Percentiles rank a stretch among this genome's conserved stretches.
Evolutionary conservation across 768 basidiomycete genomes (phyloP).

Genomic region (Amanita rimosa): DNA sequence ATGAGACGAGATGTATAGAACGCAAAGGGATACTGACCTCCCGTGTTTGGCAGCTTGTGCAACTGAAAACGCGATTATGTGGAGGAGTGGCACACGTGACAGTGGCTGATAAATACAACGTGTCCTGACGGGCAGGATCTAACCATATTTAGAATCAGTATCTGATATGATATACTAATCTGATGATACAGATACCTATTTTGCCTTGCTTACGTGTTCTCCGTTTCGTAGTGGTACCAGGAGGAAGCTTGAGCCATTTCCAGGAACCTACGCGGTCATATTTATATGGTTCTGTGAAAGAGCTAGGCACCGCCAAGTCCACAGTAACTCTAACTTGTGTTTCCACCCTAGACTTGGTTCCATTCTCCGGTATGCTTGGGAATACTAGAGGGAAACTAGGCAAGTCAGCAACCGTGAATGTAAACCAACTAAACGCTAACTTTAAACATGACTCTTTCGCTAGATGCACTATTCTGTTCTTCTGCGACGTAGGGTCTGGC

Average conservation of each 20-base stretch:
- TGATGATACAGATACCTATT: constrained; percentile 40
- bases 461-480: constrained; percentile 57
- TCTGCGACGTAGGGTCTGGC: constrained; percentile 33
- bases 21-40: constrained; percentile 37
- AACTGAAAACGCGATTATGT: constrained; percentile 65
- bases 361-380: constrained; percentile 71
- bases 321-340: constrained; percentile 84
- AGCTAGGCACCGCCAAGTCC: constrained; percentile 62
- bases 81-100: constrained; percentile 79
- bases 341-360: constrained; percentile 90
- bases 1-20: constrained; percentile 4
- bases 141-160: constrained; percentile 9
- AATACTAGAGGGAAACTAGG: constrained; percentile 70
- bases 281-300: constrained; percentile 46
- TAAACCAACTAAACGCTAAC: constrained; percentile 26
- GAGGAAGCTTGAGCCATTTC: constrained; percentile 78
- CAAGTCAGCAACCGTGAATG: constrained; percentile 6
- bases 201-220: constrained; percentile 77
- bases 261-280: constrained; percentile 83
- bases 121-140: constrained; percentile 63
- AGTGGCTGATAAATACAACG: constrained; percentile 58
- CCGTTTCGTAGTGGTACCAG: constrained; percentile 75
- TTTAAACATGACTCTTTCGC: constrained; percentile 69
- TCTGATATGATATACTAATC: constrained; percentile 2
- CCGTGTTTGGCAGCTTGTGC: constrained; percentile 79